phyloP scores from a whole-genome alignment of 768 basidiomycete species.

The Lyophyllum atratum region DNA sequence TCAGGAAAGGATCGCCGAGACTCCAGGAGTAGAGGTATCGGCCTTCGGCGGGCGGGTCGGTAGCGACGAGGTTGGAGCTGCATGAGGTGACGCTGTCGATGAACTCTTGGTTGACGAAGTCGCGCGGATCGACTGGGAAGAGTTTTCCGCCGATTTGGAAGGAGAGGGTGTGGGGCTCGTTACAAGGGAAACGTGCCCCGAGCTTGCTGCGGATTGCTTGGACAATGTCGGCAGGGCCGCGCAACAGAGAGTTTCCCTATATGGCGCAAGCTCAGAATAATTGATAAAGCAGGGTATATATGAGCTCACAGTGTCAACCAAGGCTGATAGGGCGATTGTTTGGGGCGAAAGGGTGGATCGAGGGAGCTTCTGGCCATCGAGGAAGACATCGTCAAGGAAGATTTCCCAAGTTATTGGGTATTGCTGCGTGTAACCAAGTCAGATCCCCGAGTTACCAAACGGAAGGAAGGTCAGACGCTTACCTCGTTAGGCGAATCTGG shows the following conservation, averaged over 20 bases:
- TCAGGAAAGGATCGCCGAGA: slow-evolving; percentile 75
- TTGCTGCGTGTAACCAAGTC: slow-evolving; percentile 32
- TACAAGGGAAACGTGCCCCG: slow-evolving; percentile 53
- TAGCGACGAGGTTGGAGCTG: slow-evolving; percentile 53
- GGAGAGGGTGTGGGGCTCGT: slow-evolving; percentile 58
- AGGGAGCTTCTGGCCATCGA: slow-evolving; percentile 65
- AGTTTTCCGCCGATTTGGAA: slow-evolving; percentile 70
- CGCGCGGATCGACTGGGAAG: slow-evolving; percentile 78
- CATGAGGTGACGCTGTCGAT: slow-evolving; percentile 44
- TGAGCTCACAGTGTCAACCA: slow-evolving; percentile 67
- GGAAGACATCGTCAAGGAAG: slow-evolving; percentile 66
- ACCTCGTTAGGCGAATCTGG: slow-evolving; percentile 64
- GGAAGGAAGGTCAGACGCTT: neutral
- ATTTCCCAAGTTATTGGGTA: slow-evolving; percentile 77
- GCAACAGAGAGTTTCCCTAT: slow-evolving; percentile 77
- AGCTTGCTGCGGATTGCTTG: slow-evolving; percentile 43
- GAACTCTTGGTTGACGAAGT: slow-evolving; percentile 53
- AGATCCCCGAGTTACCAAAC: neutral
- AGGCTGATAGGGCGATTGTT: slow-evolving; percentile 56
- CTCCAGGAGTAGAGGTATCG: slow-evolving; percentile 78
- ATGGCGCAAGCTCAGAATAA: neutral
- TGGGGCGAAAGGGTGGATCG: slow-evolving; percentile 52
- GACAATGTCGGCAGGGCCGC: slow-evolving; percentile 71
- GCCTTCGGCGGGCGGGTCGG: slow-evolving; percentile 60
- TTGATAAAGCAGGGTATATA: neutral